A percentile compares a stretch with the other conserved stretches of the same genome.
Evolutionary conservation across 805 yeast genomes (phyloP).

Genomic region (Cyberlindnera mississippiensis): DNA sequence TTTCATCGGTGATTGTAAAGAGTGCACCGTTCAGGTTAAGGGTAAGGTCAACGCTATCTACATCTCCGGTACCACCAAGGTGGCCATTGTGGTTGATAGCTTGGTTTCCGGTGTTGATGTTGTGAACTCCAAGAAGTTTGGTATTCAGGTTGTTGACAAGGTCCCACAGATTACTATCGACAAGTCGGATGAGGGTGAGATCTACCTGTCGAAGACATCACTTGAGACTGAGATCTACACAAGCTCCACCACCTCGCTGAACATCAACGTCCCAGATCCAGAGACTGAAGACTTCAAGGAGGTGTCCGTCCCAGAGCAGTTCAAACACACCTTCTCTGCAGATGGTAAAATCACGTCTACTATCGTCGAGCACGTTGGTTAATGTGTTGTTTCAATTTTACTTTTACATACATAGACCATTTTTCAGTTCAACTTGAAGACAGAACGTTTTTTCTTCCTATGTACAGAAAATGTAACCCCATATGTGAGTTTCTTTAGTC

Average conservation of each 20-base stretch:
- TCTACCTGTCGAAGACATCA: constrained; percentile 73
- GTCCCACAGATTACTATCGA: constrained; percentile 85
- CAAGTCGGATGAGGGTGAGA: constrained; percentile 80
- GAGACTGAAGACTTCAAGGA: constrained; percentile 75
- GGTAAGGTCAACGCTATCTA: constrained; percentile 93
- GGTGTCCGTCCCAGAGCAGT: constrained; percentile 86
- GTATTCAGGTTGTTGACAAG: constrained; percentile 77
- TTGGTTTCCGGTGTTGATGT: constrained; percentile 86
- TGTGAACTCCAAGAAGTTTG: constrained; percentile 76
- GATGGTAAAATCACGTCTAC: constrained; percentile 60
- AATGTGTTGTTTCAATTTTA: constrained; percentile 7
- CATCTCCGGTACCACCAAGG: constrained; percentile 62
- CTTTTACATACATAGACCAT: too few relatives aligned
- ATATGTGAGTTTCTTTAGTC: too few relatives aligned
- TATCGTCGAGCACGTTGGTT: constrained; percentile 83
- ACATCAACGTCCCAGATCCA: constrained; percentile 74
- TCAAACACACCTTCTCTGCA: constrained; percentile 61
- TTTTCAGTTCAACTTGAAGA: too few relatives aligned
- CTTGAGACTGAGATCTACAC: constrained; percentile 75
- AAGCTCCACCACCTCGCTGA: constrained; percentile 79
- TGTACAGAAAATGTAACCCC: not conserved
- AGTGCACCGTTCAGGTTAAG: constrained; percentile 71
- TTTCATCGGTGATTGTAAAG: constrained; percentile 77
- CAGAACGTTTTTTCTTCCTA: too few relatives aligned
- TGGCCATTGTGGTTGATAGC: constrained; percentile 78